Base-by-base conservation (phyloP, 768 basidiomycete genomes). In the Imleria badia region DNA sequence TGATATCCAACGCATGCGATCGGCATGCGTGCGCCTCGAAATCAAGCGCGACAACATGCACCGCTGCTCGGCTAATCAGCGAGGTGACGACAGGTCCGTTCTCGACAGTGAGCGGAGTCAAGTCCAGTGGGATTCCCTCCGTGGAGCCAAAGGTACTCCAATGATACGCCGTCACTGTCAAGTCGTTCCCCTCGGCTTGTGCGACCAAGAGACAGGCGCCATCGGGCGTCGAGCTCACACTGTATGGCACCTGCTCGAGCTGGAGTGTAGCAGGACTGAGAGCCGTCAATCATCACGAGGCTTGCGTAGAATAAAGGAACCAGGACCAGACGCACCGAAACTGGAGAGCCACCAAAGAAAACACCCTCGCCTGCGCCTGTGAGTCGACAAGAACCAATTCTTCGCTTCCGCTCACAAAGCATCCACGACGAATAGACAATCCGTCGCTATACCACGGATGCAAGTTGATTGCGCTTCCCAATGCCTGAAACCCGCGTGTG, bases 121-220 rank as follows among this genome's bases (percentile, higher is more conserved):
- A 51, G 19, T 73, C 60, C 0, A 82, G 61, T 0, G 30, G 17
- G n/a, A 76, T 77, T n/a, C 82, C 83, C 12, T 70, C 61, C 0
- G 74, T 69, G 0, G 80, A 77, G 3, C 84, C 85, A 53, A 86
- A 83, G 1, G 81, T 80, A 12, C 68, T 70, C 80, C 79, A 83
- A 59, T 85, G 85, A 56, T 78, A 83, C 0, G 76, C 76, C 3
- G 68, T 73, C 6, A 80, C 22, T 1, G 33, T 19, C 45, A 66
- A 23, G 46, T 42, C 47, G 34, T 5, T 53, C 30, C 26, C 57
- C 30, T 60, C 45, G 2, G 49, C 45, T 38, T 74, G 69, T 8
- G 72, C 58, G 2, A 73, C 64, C 22, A 84, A 33, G 19, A 85
- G 61, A 58, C 82, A 84, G 20, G 83, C 72, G 0, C 81, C 82